Evolutionary conservation across 495 filamentous ascomycete species (phyloP).

Genomic region (Penicillium coprophilum): DNA sequence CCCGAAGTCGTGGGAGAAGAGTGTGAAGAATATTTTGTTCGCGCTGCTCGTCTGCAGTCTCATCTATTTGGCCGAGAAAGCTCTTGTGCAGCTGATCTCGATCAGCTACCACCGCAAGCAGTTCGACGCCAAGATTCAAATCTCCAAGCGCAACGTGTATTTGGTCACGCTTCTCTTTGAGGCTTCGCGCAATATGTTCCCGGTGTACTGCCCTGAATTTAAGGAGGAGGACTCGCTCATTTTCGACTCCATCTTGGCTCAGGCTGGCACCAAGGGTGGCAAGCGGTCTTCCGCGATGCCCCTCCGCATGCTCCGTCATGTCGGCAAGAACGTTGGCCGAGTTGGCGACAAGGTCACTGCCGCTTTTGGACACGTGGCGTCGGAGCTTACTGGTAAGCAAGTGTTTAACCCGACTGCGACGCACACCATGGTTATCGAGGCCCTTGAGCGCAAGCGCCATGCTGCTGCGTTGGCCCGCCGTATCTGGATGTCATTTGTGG

Average conservation of each 20-base stretch:
- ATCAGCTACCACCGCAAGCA: conserved; percentile 94
- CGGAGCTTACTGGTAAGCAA: conserved; percentile 91
- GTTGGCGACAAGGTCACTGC: conserved; percentile 89
- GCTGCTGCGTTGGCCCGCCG: conserved; percentile 87
- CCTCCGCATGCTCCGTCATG: conserved; percentile 67
- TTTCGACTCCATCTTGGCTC: conserved; percentile 66
- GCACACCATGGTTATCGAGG: conserved; percentile 84
- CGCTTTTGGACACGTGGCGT: conserved; percentile 89
- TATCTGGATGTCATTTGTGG: conserved; percentile 98
- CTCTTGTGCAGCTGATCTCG: conserved; percentile 86
- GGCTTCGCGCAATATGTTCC: conserved; percentile 81
- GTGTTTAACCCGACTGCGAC: conserved; percentile 88
- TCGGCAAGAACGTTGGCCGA: conserved; percentile 66
- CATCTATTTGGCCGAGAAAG: conserved; percentile 77
- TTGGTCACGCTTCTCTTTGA: conserved; percentile 85
- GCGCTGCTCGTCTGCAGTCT: conserved; percentile 74
- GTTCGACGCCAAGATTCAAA: conserved; percentile 82
- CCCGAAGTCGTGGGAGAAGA: conserved; percentile 53
- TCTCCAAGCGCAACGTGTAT: conserved; percentile 79
- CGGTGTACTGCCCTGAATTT: conserved; percentile 88
- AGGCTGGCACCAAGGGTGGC: conserved; percentile 12
- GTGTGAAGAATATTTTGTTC: conserved; percentile 71
- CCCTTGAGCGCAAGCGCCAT: conserved; percentile 75
- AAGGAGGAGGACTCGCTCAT: conserved; percentile 88
- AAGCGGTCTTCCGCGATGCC: conserved; percentile 66